A percentile compares a stretch with the other conserved stretches of the same genome.
Evolutionary conservation across 2,329 filamentous ascomycete genomes (phyloP).

Genomic region (Aureobasidium sp.): DNA sequence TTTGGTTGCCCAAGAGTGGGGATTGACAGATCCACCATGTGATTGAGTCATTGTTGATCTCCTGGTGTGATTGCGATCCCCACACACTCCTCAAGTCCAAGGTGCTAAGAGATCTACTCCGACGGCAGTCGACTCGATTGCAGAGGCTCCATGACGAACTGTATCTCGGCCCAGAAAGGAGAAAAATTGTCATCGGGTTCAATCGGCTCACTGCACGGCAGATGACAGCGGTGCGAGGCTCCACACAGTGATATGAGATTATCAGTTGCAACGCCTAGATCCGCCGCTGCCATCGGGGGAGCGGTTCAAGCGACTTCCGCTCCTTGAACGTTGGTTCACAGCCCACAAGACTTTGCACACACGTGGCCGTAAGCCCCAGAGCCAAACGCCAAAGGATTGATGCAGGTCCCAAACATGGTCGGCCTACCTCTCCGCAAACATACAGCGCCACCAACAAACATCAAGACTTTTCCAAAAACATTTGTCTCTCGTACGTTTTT

Average conservation of each 20-base stretch:
- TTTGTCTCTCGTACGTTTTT: not conserved
- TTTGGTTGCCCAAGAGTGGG: not conserved
- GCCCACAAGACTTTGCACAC: not conserved
- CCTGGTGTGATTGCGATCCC: not conserved
- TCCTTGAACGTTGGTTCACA: not conserved
- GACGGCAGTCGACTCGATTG: not conserved
- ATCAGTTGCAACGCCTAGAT: slow-evolving; percentile 10
- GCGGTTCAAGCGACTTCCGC: not conserved
- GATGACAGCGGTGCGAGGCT: slow-evolving; percentile 5
- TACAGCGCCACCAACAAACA: not conserved
- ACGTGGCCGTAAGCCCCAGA: slow-evolving; percentile 4
- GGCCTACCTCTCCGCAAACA: not conserved
- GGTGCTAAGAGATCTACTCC: not conserved
- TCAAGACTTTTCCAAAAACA: not conserved
- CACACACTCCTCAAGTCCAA: not conserved
- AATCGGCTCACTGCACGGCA: not conserved
- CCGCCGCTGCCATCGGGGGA: not conserved
- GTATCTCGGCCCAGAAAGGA: not conserved
- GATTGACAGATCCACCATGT: not conserved
- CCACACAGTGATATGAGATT: slow-evolving; percentile 3
- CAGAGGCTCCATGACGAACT: not conserved
- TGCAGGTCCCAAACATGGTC: slow-evolving; percentile 1
- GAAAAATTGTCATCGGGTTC: slow-evolving; percentile 4
- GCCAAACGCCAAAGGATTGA: slow-evolving; percentile 6
- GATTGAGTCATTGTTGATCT: not conserved